phyloP scores from a whole-genome alignment of 179 eudicot genomes.

The Silene noctiflora region DNA sequence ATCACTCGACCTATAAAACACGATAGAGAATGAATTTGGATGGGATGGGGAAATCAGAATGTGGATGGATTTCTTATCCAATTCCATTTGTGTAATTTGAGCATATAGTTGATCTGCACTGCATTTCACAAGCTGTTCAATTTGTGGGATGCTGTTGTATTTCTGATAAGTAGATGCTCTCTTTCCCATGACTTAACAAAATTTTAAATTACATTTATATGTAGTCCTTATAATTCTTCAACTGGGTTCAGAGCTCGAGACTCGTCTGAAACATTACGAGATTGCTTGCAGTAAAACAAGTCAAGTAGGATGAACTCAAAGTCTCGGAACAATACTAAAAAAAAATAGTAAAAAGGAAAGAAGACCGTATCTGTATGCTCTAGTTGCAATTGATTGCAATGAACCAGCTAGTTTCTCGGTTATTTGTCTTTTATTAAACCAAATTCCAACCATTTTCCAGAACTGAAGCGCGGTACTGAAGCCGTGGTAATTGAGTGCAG shows the following conservation, averaged over 20 bases:
- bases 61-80: constrained; percentile 16
- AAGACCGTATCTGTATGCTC: too few species aligned
- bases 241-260: too few species aligned
- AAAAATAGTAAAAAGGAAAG: too few species aligned
- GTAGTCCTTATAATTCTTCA: background rate
- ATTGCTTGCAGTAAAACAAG: too few species aligned
- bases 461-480: too few species aligned
- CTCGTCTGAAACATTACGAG: too few species aligned
- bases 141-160: constrained; percentile 13
- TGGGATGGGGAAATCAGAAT: constrained; percentile 6
- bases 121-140: constrained; percentile 1
- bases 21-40: background rate
- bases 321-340: too few species aligned
- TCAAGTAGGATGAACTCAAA: too few species aligned
- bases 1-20: background rate
- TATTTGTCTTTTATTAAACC: too few species aligned
- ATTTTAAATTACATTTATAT: background rate
- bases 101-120: constrained; percentile 19
- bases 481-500: background rate
- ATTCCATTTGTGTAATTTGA: constrained; percentile 13
- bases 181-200: background rate
- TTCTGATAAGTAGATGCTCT: background rate
- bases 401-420: too few species aligned
- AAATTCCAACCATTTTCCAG: too few species aligned
- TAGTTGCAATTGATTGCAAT: too few species aligned